These are phyloP conservation scores for Lactifluus rugatus DNA, from an alignment of 768 basidiomycete genomes.

Conservation along the genomic window DNA sequence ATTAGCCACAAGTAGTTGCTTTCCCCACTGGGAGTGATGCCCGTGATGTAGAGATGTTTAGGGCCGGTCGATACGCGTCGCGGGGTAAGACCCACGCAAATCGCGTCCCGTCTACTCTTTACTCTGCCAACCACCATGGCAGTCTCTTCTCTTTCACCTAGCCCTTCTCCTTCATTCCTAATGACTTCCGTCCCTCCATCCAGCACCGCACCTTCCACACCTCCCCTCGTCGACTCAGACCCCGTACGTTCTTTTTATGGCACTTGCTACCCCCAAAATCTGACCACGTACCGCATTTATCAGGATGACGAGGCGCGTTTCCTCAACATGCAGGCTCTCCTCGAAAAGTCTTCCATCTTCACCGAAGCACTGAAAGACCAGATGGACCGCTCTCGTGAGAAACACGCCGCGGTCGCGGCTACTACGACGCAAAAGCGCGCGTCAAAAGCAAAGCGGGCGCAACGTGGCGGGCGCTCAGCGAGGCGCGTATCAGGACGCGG, in stretches of 20 bases:
- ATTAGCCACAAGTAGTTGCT: too few relatives aligned
- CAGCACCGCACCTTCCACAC: constrained; percentile 9
- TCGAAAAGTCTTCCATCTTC: constrained; percentile 71
- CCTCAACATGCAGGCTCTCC: constrained; percentile 49
- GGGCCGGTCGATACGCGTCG: constrained; percentile 17
- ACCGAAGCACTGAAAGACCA: constrained; percentile 59
- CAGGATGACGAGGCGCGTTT: constrained; percentile 45
- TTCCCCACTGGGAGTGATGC: too few relatives aligned
- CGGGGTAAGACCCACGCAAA: too few relatives aligned
- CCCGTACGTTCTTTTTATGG: background rate
- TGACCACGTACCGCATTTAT: too few relatives aligned
- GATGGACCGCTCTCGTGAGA: constrained; percentile 44
- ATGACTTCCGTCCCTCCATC: constrained; percentile 2
- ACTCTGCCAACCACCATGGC: background rate
- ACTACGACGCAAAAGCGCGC: constrained; percentile 16
- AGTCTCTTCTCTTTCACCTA: background rate
- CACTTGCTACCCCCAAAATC: too few relatives aligned
- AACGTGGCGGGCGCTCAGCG: background rate
- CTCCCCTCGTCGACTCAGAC: constrained; percentile 7
- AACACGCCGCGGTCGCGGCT: constrained; percentile 10
- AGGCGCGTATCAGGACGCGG: constrained; percentile 1
- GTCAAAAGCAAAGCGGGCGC: background rate
- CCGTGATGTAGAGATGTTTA: too few relatives aligned
- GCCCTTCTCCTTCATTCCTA: constrained; percentile 1
- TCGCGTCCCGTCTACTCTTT: background rate